Evolutionary conservation across 2,329 filamentous ascomycete genomes (phyloP), one percentile per base, ranked within the genome.

Genomic region (Alternaria tenuissima): DNA sequence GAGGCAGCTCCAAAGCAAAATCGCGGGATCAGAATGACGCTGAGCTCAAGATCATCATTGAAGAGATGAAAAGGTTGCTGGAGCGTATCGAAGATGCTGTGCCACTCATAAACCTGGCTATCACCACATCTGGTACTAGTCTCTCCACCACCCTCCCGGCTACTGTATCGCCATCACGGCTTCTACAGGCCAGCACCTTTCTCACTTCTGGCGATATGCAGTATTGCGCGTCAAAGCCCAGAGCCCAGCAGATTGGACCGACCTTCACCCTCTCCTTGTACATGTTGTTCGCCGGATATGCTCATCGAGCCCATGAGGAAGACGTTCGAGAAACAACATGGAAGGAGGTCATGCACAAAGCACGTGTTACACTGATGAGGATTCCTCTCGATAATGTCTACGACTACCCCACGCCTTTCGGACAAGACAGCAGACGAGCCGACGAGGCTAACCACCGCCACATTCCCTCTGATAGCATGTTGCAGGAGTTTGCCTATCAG

Each of bases 311-410:
- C 3, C 83, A 85, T 18, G 79, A 88, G 79, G 78, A 87, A 76
- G 79, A 86, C 69, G 69, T 89, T 66, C 75, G 91, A 80, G 79
- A 89, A 80, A 83, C 93, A 0, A 91, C 94, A 0, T 98, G 95
- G 95, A 95, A 98, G 75, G 94, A 99, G 76, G 93, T 96, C 41
- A 89, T 97, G 62, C 94, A 98, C 81, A 99, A 98, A 77, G 92
- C 93, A 18, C 87, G 89, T 39, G 88, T 97, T 12, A 92, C 93
- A 59, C 83, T 99, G 11, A 86, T 91, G 69, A 86, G 94, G 48
- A 86, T 91, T 0, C 91, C 89, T 0, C 79, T 90, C 32, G 82
- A 85, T 42, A 74, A 83, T 39, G 76, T 85, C 0, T 85, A 87
- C 62, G 78, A 84, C 74, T 82, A 73, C 60, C 78, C 74, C 9